Evolutionary conservation across 2,329 filamentous ascomycete species (phyloP), one percentile per base, ranked within the genome.

Genomic region (Decorospora gaudefroyi): DNA sequence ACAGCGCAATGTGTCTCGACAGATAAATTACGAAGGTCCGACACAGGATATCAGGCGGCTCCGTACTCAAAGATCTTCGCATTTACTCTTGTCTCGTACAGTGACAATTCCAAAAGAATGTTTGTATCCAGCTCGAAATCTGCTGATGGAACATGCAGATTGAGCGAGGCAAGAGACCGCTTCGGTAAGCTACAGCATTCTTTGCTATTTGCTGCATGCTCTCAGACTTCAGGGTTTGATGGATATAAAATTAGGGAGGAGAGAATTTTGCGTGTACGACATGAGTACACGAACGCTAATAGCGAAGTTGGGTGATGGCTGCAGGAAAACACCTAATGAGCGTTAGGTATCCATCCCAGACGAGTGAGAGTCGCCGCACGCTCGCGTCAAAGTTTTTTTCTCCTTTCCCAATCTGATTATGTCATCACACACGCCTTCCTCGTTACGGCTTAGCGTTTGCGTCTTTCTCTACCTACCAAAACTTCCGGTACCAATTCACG

Each of bases 31-130:
- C 67, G 57, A 62, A 64, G 45, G 54, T 49, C 55, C 65, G 59
- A 57, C 62, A 65, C 56, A 55, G 49, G 51, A 34, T 38, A 19
- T 59, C 51, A 55, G 52, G 46, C 61, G 65, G 64, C 47, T 54
- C 55, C 67, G 68, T 69, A 71, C 68, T 71, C 68, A 71, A 71
- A 69, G 58, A 69, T 68, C 60, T 65, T 67, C 66, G 63, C 56
- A 35, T 25, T 68, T 57, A 33, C 39, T 71, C 62, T 71, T 57
- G 68, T 71, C 68, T 69, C 68, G 49, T 71, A 68, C 68, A 57
- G 35, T 18, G 8, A 12, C 22, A 21, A 22, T 18, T 32, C 32
- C 4, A 26, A 30, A 16, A 17, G 19, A 42, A 19, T 29, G 51
- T 55, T 51, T 28, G 42, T 9, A 71, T 71, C 68, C 68, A 71